Conservation (phyloP, 2,329 filamentous ascomycete species). For the Dactylellina cionopaga region DNA sequence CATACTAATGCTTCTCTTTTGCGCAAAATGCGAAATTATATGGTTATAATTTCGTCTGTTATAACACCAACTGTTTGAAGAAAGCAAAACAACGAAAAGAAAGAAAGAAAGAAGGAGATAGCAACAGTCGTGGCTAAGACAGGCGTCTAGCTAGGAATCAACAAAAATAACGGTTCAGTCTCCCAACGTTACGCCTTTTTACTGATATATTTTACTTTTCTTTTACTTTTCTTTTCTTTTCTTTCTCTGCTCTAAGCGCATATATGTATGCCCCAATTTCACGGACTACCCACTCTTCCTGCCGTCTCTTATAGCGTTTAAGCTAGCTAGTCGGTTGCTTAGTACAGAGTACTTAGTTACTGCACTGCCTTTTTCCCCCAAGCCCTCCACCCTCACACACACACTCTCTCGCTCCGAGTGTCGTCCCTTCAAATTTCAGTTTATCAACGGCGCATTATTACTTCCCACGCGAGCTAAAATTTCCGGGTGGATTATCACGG, state of each 20-base stretch:
- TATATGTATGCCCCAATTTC: slow-evolving; percentile 17
- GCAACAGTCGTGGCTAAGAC: too few species aligned
- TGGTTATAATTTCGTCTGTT: background rate
- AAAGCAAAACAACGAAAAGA: slow-evolving; percentile 2
- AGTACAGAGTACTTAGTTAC: background rate
- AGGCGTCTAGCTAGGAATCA: too few species aligned
- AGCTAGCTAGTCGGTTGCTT: background rate
- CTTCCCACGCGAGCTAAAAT: background rate
- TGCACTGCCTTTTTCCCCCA: too few species aligned
- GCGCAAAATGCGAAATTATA: background rate
- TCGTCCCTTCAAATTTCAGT: background rate
- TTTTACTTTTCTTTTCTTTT: too few species aligned
- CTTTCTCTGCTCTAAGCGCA: too few species aligned
- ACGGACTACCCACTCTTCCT: background rate
- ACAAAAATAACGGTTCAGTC: too few species aligned
- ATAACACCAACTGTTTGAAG: slow-evolving; percentile 3
- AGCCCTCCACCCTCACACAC: too few species aligned
- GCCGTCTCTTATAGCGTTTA: background rate
- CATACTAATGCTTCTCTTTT: background rate
- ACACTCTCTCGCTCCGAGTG: too few species aligned
- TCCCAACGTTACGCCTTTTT: too few species aligned
- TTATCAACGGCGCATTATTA: background rate
- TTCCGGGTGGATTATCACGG: too few species aligned
- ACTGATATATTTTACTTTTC: too few species aligned
- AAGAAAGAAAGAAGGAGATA: background rate